phyloP scores from a whole-genome alignment of 139 green algal species.

The Coelastrella sp. region DNA sequence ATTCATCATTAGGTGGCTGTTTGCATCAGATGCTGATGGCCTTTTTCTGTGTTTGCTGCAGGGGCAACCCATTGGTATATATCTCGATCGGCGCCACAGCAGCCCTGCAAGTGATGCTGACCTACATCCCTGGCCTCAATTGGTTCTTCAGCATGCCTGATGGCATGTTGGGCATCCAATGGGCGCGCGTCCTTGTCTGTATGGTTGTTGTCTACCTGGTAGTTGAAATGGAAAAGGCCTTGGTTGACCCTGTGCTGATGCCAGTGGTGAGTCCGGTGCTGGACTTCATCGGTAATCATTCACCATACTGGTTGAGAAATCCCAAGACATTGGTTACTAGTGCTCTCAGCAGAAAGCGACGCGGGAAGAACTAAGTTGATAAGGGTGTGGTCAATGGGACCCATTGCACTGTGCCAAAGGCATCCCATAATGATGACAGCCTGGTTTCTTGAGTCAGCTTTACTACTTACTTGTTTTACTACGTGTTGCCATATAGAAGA shows the following conservation, averaged over 20 bases:
- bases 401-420: too few relatives aligned
- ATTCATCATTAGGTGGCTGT: too few relatives aligned
- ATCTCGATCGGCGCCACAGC: conserved; percentile 31
- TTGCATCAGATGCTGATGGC: neutral
- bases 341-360: neutral
- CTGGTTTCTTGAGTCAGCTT: too few relatives aligned
- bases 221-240: conserved; percentile 43
- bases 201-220: conserved; percentile 46
- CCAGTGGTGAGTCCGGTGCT: conserved; percentile 40
- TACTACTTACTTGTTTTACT: too few relatives aligned
- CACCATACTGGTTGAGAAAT: conserved; percentile 7
- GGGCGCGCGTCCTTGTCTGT: conserved; percentile 34
- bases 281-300: conserved; percentile 5
- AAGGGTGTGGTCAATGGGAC: too few relatives aligned
- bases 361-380: neutral
- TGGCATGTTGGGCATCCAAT: conserved; percentile 42
- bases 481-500: too few relatives aligned
- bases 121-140: conserved; percentile 41
- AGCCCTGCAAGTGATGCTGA: conserved; percentile 47
- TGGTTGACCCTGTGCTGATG: conserved; percentile 48
- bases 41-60: neutral
- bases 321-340: neutral
- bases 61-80: conserved; percentile 18
- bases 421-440: too few relatives aligned
- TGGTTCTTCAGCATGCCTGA: conserved; percentile 45